Conservation (phyloP, 2,329 filamentous ascomycete genomes). For the Trichothecium sympodiale region DNA sequence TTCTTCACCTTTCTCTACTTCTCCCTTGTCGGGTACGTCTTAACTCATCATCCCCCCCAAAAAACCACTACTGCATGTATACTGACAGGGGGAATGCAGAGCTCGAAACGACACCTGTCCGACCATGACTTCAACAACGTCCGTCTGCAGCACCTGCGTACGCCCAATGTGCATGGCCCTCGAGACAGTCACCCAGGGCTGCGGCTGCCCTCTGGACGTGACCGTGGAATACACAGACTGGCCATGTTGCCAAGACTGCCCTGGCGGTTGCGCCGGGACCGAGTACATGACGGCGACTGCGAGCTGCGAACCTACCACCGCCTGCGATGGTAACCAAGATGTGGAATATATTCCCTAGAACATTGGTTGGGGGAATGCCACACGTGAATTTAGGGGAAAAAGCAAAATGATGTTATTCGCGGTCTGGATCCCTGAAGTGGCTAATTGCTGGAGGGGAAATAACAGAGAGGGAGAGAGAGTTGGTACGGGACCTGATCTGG, state of each 20-base stretch:
- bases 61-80: no score
- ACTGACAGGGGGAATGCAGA: background rate
- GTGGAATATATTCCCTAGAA: no score
- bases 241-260: constrained; percentile 14
- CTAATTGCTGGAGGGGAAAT: no score
- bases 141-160: constrained; percentile 22
- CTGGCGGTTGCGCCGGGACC: constrained; percentile 15
- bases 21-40: background rate
- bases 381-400: no score
- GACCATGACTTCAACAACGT: constrained; percentile 18
- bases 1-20: no score
- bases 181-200: constrained; percentile 18
- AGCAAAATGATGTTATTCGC: no score
- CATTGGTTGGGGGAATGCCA: no score
- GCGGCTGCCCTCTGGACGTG: constrained; percentile 18
- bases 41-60: background rate
- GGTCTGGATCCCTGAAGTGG: no score
- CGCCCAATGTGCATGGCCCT: constrained; percentile 17
- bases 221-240: constrained; percentile 17
- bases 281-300: constrained; percentile 14
- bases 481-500: no score
- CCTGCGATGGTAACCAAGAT: no score
- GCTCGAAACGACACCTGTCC: constrained; percentile 14
- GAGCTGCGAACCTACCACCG: no score
- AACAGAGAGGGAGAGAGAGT: no score